Evolutionary conservation across 768 basidiomycete genomes (phyloP), one percentile per base, ranked within the genome.

Genomic region (Suillus weaverae): DNA sequence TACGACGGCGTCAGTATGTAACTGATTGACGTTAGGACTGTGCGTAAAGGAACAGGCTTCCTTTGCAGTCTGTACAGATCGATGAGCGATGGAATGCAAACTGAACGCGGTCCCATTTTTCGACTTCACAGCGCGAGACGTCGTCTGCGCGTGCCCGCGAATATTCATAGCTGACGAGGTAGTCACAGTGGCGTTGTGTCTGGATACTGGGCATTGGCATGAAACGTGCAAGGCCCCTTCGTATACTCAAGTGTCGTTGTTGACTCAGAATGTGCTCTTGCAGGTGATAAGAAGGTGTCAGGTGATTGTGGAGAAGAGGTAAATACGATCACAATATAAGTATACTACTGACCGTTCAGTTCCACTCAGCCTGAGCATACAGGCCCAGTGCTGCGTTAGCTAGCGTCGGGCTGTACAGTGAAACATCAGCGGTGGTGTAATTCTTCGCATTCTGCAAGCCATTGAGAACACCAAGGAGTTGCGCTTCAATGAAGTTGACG

Each of bases 401-500:
- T 71, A 71, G 64, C 56, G 87, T 72, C 4, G 81, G 74, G 39
- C 85, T 84, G 73, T 92, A 93, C 39, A 68, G n/a, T 39, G 69
- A 63, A 1, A 88, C 84, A 70, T 93, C 87, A 13, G 78, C 70
- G 0, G 71, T 69, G 3, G 84, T 83, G 70, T 84, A 92, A 4
- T 71, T 80, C 73, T 78, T 84, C 33, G 67, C 71, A 8, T 50
- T 81, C 76, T 89, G 86, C 30, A 88, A 70, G 1, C 57, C 41
- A 69, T 94, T 94, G 60, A 92, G 71, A 33, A 85, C 82, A 5
- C 67, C 46, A 64, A 91, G 66, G 33, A 90, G 70, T 66, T 84
- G 77, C 6, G 70, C 62, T 70, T 82, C 78, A 70, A 92, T 86
- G 74, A 92, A 94, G 73, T 88, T 80, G 55, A 89, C 81, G 73